Percentiles rank a stretch among this genome's conserved stretches.
Conservation (phyloP, 495 filamentous ascomycete genomes). For the Penicillium paradoxum region DNA sequence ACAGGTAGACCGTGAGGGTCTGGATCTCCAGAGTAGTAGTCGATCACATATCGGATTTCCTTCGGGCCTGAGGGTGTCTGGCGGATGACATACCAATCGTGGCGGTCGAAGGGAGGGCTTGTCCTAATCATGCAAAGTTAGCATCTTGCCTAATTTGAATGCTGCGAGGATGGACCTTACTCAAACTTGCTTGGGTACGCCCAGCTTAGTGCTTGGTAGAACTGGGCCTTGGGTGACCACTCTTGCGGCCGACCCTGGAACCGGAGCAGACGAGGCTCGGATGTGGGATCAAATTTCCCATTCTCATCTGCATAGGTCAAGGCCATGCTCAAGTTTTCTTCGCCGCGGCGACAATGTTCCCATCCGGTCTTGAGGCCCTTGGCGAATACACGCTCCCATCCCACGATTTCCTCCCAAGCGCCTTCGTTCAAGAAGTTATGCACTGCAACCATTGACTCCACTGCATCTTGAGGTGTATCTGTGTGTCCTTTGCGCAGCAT, state of each 20-base stretch:
- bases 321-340: constrained; percentile 51
- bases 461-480: constrained; percentile 84
- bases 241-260: constrained; percentile 88
- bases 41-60: constrained; percentile 93
- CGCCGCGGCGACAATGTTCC: constrained; percentile 68
- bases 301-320: constrained; percentile 34
- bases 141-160: neutral
- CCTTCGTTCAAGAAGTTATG: constrained; percentile 99
- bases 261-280: constrained; percentile 65
- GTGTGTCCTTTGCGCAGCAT: constrained; percentile 92
- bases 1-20: constrained; percentile 91
- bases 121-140: constrained; percentile 41
- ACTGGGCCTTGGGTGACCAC: constrained; percentile 80
- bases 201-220: constrained; percentile 71
- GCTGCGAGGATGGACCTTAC: constrained; percentile 40
- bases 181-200: constrained; percentile 74
- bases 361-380: constrained; percentile 66
- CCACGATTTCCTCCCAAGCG: constrained; percentile 88
- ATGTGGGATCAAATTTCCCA: constrained; percentile 35
- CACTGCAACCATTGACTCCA: constrained; percentile 95
- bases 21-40: constrained; percentile 87
- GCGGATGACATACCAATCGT: constrained; percentile 91
- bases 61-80: constrained; percentile 53
- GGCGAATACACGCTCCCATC: constrained; percentile 83
- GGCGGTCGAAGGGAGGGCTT: constrained; percentile 91